phyloP scores from a whole-genome alignment of 495 filamentous ascomycete species.

The Hypoxylon fuscum region DNA sequence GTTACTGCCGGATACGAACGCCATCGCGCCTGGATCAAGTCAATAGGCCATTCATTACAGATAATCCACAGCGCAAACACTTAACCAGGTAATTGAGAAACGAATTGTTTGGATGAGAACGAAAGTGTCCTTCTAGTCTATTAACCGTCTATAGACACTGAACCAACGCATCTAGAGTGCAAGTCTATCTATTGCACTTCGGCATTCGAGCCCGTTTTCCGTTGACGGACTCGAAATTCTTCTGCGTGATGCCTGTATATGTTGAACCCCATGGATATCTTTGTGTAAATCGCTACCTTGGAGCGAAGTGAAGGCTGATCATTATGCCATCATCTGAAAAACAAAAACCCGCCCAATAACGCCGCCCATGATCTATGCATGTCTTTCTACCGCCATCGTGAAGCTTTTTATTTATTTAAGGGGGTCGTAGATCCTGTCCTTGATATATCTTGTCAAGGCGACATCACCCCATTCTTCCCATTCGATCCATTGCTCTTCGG shows the following conservation, averaged over 20 bases:
- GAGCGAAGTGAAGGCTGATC: slow-evolving; percentile 9
- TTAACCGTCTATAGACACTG: too few relatives aligned
- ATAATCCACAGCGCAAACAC: too few relatives aligned
- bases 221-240: slow-evolving; percentile 15
- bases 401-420: slow-evolving; percentile 36
- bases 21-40: too few relatives aligned
- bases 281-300: slow-evolving; percentile 8
- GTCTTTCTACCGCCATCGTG: slow-evolving; percentile 15
- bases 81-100: too few relatives aligned
- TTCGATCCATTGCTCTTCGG: slow-evolving; percentile 80
- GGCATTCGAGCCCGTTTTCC: slow-evolving; percentile 9
- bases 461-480: slow-evolving; percentile 83
- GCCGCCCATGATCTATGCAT: slow-evolving; percentile 38
- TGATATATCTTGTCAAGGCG: slow-evolving; percentile 81
- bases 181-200: slow-evolving; percentile 19
- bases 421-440: slow-evolving; percentile 83
- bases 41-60: too few relatives aligned
- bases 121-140: too few relatives aligned
- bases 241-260: slow-evolving; percentile 12
- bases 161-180: slow-evolving; percentile 3
- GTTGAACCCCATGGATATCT: slow-evolving; percentile 29
- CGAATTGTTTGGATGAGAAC: too few relatives aligned
- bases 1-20: too few relatives aligned
- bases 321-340: slow-evolving; percentile 25
- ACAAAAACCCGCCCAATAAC: slow-evolving; percentile 17